Evolutionary conservation across 192 early-diverging fungal genomes (phyloP).

Genomic region (Entomortierella beljakovae): DNA sequence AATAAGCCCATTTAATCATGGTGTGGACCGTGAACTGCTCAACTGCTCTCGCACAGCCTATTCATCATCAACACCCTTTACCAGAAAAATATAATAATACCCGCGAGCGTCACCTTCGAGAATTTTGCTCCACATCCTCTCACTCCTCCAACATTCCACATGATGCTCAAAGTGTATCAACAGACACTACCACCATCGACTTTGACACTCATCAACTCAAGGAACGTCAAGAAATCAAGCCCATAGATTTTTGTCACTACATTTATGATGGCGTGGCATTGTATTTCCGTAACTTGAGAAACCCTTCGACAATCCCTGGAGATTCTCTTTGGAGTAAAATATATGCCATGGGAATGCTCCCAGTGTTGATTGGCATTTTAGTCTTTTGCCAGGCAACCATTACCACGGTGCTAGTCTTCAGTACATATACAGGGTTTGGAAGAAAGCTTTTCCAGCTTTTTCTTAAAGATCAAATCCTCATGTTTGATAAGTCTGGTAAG

Average conservation of each 20-base stretch:
- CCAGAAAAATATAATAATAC: conserved; percentile 10
- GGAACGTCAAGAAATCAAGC: conserved; percentile 12
- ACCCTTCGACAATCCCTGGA: conserved; percentile 30
- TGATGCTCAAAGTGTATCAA: not conserved
- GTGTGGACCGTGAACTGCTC: conserved; percentile 20
- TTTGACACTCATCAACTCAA: conserved; percentile 3
- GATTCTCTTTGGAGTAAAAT: conserved; percentile 10
- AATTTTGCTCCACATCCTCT: conserved; percentile 15
- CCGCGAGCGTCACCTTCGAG: conserved; percentile 28
- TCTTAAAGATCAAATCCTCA: conserved; percentile 24
- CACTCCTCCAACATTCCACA: not conserved
- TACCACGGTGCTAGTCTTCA: conserved; percentile 13
- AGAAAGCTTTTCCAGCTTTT: conserved; percentile 17
- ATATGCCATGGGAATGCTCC: conserved; percentile 25
- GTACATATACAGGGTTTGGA: conserved; percentile 16
- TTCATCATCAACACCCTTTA: not conserved
- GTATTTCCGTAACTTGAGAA: conserved; percentile 5
- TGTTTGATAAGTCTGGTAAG: conserved; percentile 37
- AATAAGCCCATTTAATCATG: no score
- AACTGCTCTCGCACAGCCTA: not conserved
- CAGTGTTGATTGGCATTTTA: conserved; percentile 6
- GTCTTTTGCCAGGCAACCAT: conserved; percentile 22
- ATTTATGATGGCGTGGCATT: not conserved
- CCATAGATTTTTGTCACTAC: conserved; percentile 19
- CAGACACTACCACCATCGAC: not conserved